phyloP scores from a whole-genome alignment of 345 rosid genomes.

The Lenwebbia sp. region DNA sequence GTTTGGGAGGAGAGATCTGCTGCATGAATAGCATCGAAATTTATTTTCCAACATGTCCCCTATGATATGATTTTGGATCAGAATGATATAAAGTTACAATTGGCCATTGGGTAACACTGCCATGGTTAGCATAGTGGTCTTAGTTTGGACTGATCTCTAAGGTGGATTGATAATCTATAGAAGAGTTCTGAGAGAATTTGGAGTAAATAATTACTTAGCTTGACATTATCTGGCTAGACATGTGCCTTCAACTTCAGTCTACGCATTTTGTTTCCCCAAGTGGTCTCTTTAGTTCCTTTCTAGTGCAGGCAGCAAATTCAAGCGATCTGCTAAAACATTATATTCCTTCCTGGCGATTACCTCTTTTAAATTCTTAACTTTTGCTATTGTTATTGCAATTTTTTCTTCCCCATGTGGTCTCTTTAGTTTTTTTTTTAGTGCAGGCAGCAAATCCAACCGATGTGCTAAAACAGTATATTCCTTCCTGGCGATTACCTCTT shows the following conservation, averaged over 20 bases:
- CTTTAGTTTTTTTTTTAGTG: no score
- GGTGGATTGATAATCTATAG: background rate
- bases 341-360: background rate
- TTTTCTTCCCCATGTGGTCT: no score
- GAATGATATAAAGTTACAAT: background rate
- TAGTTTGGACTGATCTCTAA: background rate
- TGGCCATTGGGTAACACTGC: background rate
- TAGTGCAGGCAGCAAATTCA: background rate
- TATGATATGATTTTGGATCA: background rate
- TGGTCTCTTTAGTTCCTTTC: background rate
- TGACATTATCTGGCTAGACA: background rate
- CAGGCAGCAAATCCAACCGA: no score
- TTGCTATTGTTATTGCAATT: no score
- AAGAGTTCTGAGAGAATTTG: background rate
- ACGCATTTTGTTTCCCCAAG: background rate
- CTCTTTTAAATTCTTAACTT: background rate
- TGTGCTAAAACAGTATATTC: no score
- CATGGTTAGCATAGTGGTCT: background rate
- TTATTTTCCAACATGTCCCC: background rate
- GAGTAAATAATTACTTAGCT: background rate
- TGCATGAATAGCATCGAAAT: background rate
- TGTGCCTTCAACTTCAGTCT: background rate
- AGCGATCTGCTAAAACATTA: background rate
- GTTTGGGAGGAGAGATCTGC: background rate
- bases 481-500: no score